A percentile compares a stretch with the other conserved stretches of the same genome.
These are phyloP conservation scores for Fusarium dlaminii DNA, from an alignment of 2,329 filamentous ascomycete genomes.

Conservation along the genomic window DNA sequence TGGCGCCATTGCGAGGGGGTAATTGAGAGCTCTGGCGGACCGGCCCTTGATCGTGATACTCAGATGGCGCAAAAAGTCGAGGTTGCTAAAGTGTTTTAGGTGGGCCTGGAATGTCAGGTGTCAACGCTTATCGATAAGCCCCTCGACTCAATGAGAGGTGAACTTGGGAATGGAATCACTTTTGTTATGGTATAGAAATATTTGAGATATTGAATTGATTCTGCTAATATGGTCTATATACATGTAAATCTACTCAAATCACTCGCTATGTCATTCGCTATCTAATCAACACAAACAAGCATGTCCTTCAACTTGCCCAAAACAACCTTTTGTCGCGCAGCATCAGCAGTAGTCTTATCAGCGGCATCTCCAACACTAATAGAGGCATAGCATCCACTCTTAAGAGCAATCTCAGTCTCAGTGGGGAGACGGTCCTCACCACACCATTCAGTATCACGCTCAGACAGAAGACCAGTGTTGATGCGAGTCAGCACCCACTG, in stretches of 20 bases:
- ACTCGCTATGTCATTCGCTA: background rate
- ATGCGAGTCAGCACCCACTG: constrained; percentile 72
- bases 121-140: constrained; percentile 41
- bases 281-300: constrained; percentile 41
- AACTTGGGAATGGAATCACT: background rate
- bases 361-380: constrained; percentile 69
- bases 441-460: constrained; percentile 67
- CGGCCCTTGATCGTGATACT: constrained; percentile 28
- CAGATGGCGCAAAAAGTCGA: constrained; percentile 40
- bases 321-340: constrained; percentile 44
- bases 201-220: background rate
- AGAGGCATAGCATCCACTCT: constrained; percentile 67
- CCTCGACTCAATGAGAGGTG: background rate
- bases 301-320: constrained; percentile 46
- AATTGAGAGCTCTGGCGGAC: constrained; percentile 41
- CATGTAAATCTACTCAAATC: background rate
- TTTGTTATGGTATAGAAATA: background rate
- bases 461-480: constrained; percentile 62
- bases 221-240: background rate
- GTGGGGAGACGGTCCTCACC: constrained; percentile 64
- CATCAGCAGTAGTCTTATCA: constrained; percentile 65
- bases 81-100: constrained; percentile 21
- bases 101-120: constrained; percentile 38
- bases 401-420: constrained; percentile 62
- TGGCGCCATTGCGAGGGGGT: constrained; percentile 56